Conservation (phyloP, 441 rosid genomes). For the Codiaeum variegatum region DNA sequence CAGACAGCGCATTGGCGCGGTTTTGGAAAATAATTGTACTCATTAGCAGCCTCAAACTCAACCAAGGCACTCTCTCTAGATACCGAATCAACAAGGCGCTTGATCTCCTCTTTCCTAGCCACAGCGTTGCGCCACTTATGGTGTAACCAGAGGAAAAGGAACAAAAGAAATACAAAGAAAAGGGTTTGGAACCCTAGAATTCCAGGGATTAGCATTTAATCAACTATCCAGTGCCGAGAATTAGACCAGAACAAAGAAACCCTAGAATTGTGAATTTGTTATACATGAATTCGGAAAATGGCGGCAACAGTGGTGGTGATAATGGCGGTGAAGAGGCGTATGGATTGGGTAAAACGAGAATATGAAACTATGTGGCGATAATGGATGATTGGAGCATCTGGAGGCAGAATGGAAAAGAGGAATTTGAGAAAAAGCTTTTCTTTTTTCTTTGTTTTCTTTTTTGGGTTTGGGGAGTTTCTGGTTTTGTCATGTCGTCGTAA, state of each 20-base stretch:
- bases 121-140: constrained; percentile 25
- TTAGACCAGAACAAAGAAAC: not conserved
- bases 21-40: constrained; percentile 10
- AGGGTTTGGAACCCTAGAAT: constrained; percentile 23
- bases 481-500: not conserved
- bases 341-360: not conserved
- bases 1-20: constrained; percentile 56
- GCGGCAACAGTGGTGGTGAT: not conserved
- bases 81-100: constrained; percentile 25
- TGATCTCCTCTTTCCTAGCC: constrained; percentile 28
- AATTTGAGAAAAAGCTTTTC: not conserved
- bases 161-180: constrained; percentile 6
- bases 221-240: constrained; percentile 25
- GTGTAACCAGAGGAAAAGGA: constrained; percentile 14
- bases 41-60: constrained; percentile 15
- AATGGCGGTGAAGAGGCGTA: not conserved
- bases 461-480: not conserved
- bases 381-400: not conserved
- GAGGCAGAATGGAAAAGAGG: not conserved
- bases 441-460: too few relatives aligned
- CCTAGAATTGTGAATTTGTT: constrained; percentile 1
- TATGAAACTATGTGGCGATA: not conserved
- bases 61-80: constrained; percentile 20
- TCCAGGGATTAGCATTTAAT: constrained; percentile 21
- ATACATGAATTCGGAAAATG: not conserved